Evolutionary conservation across 257 asterid species (phyloP), one percentile per base, ranked within the genome.

Genomic region (Gentiana macrophylla): DNA sequence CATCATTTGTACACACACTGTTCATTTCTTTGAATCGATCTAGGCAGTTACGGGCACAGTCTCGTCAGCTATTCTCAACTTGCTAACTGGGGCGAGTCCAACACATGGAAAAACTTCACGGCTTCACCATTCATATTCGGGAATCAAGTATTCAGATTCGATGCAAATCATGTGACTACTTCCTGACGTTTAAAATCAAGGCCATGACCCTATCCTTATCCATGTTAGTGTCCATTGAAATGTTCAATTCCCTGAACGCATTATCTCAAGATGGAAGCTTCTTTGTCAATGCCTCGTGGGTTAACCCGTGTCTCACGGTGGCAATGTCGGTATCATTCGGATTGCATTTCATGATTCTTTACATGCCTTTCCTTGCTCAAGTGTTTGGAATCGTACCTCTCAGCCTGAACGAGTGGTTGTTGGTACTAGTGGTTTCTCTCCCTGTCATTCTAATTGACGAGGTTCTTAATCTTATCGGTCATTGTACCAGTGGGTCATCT

Each of bases 251-350:
- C 51, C 82, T 92, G 48, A 92, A 92, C 44, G 99, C 97, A 12
- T 84, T 88, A 35, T 92, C 99, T 0, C 97, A 92, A 63, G 99
- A 92, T n/a, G 95, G 99, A 53, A 92, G 99, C 62, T 88, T 92
- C 12, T 10, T 0, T 83, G n/a, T 37, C 94, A 8, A 92, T 92
- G 99, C 99, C 99, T 37, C 99, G 0, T 92, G 99, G 99, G 95
- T 85, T 69, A 92, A 92, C 82, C 99, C 95, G 0, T 78, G 90
- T 85, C 91, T 92, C 50, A 95, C 88, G 60, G 50, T 92, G 77
- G 99, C 99, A 5, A 88, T 92, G 97, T 85, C 99, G 0, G 58
- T 85, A 72, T 92, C 99, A 3, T 92, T 92, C 11, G 99, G 95
- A 45, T 45, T 92, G 77, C 99, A 92, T 74, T 88, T 88, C 77